Evolutionary conservation across 2,329 filamentous ascomycete genomes (phyloP), one percentile per base, ranked within the genome.

Genomic region (Aspergillus pseudoglaucus): DNA sequence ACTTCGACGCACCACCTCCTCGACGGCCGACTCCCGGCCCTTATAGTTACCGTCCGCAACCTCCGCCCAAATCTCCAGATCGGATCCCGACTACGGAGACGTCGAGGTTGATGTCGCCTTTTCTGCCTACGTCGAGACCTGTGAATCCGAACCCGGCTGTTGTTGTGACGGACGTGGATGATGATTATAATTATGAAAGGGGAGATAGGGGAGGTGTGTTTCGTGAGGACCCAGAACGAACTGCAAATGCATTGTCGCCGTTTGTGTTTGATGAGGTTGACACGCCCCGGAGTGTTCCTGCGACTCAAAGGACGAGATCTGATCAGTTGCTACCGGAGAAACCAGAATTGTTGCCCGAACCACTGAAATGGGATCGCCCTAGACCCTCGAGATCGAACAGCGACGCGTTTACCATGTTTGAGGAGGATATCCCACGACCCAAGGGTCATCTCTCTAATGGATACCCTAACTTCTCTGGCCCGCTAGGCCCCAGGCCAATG

Each of bases 261-360:
- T 37, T 18, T 37, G 9, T 15, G 6, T 37, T 37, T 18, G 33
- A 37, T 18, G 15, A 39, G 48, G 25, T 12, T 3, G 44, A 30
- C 46, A 66, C 66, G 14, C 59, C 63, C 14, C 50, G 51, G 39
- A 69, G 61, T 35, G 14, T n/a, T 35, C 55, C 61, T 18, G 56
- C 60, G 1, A 68, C 71, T 6, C 62, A 68, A 33, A 59, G 63
- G 23, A 70, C 66, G 15, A 50, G 66, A n/a, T 66, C 69, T 17
- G 63, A 64, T 39, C 25, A 12, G 25, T 55, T 71, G 12, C 54
- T 70, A 6, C 68, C 68, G 2, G 62, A 67, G 39, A 60, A 61
- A 23, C 60, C 62, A n/a, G 59, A 58, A 15, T 49, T 71, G 15
- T 68, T 64, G 48, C 70, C 72, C 22, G 62, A 66, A 22, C 70